These are phyloP conservation scores for Populus nigra DNA, from an alignment of 345 rosid genomes.

Conservation along the genomic window DNA sequence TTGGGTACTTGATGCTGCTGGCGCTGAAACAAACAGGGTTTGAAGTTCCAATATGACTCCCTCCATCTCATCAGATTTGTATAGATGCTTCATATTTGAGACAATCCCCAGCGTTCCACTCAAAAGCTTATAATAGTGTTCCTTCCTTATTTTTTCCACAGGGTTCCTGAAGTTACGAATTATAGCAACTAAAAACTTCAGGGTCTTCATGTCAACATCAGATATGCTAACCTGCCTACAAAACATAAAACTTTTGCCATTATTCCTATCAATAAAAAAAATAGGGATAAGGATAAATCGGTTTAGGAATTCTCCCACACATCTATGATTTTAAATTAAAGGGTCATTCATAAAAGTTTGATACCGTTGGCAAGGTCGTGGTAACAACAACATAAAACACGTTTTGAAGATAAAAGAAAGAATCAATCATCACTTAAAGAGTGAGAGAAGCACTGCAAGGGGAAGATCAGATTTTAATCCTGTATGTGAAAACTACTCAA, in stretches of 20 bases:
- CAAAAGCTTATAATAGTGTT: constrained; percentile 44
- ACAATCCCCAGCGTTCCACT: constrained; percentile 48
- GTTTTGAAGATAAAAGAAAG: background rate
- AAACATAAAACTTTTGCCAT: constrained; percentile 22
- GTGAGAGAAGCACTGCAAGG: background rate
- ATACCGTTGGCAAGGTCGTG: background rate
- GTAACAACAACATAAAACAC: background rate
- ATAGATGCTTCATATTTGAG: constrained; percentile 51
- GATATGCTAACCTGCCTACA: constrained; percentile 57
- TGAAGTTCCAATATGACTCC: constrained; percentile 63
- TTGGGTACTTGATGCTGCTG: constrained; percentile 35
- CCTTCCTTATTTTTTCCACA: constrained; percentile 30
- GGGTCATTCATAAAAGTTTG: background rate
- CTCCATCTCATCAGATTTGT: constrained; percentile 59
- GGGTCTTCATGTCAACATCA: constrained; percentile 60
- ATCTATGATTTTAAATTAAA: background rate
- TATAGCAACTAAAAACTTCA: constrained; percentile 48
- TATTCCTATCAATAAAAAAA: background rate
- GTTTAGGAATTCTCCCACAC: background rate
- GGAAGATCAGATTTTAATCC: background rate
- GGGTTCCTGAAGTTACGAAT: constrained; percentile 39
- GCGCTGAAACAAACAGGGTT: constrained; percentile 49
- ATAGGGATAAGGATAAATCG: background rate
- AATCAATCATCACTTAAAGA: background rate
- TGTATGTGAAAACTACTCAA: background rate